Percentiles rank a stretch among this genome's conserved stretches.
Conservation (phyloP, 371 early-diverging fungal genomes). For the Cokeromyces recurvatus region DNA sequence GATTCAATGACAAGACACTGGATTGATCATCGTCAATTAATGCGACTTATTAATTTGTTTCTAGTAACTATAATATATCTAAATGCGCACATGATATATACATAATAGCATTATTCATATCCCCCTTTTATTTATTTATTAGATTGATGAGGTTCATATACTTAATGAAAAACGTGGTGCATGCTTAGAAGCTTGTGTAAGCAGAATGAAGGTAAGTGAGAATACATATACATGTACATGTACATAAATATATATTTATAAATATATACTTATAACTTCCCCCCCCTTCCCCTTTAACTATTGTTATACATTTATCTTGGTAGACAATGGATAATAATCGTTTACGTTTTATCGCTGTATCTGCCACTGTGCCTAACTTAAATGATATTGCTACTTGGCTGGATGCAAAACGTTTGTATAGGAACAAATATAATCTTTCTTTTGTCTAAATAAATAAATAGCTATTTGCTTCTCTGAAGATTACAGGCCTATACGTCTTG, state of each 20-base stretch:
- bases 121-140: background rate
- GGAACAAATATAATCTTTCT: no score
- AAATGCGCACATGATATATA: no score
- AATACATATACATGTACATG: no score
- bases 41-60: slow-evolving; percentile 33
- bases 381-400: slow-evolving; percentile 77
- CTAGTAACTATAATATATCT: slow-evolving; percentile 40
- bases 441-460: slow-evolving; percentile 1
- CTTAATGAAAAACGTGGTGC: slow-evolving; percentile 47
- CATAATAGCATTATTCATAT: no score
- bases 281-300: no score
- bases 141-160: slow-evolving; percentile 58
- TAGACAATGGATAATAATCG: slow-evolving; percentile 26
- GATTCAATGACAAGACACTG: slow-evolving; percentile 69
- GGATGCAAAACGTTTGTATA: slow-evolving; percentile 26
- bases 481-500: slow-evolving; percentile 72
- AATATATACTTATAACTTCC: no score
- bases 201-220: slow-evolving; percentile 43
- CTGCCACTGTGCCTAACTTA: slow-evolving; percentile 88
- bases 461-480: slow-evolving; percentile 64
- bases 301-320: no score
- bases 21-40: slow-evolving; percentile 34
- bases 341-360: slow-evolving; percentile 61
- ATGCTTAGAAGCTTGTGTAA: slow-evolving; percentile 51
- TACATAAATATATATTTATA: background rate